Base-by-base conservation (phyloP, 805 yeast species). In the Alloascoidea africana region DNA sequence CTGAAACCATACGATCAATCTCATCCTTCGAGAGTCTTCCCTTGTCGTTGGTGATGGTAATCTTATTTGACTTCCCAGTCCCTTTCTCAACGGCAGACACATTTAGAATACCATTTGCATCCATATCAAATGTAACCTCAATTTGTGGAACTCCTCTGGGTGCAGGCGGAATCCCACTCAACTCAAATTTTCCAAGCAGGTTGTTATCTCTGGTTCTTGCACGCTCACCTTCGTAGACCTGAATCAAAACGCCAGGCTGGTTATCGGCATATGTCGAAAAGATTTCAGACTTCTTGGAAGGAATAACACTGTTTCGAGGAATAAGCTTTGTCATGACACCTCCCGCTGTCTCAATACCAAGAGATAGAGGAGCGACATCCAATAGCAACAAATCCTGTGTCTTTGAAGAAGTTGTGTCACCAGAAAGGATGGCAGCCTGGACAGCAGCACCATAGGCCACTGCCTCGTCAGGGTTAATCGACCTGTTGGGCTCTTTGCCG, bases 401-500 rank as follows among this genome's bases (percentile, higher is more conserved):
- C 80, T 85, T 85, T 44, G 94, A 78, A 33, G 96, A 86, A 60
- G 93, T 91, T 51, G 89, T 78, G 66, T 86, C 96, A 68, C 96
- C 96, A 43, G 95, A 76, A 59, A 86, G 74, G 58, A 86, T 86
- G 50, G 96, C 96, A 50, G 95, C 96, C 71, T 86, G 96, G 50
- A 86, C 96, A 46, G 96, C 96, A 51, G 96, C 96, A 79, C 96
- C 96, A 68, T 86, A 86, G 56, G 96, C 96, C 64, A 86, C 96
- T 56, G 96, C 96, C 70, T 86, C 96, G 72, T 86, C 96, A 52
- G 96, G 96, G 76, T 86, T 86, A 64, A 86, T 86, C 39, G 95
- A 83, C 69, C 77, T 82, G 73, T 85, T 84, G 65, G 94, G 94
- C 68, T 86, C 94, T 70, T 86, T 87, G 60, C 96, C 96, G 64